Evolutionary conservation across 441 rosid genomes (phyloP).

Genomic region (Syzygium malaccense): DNA sequence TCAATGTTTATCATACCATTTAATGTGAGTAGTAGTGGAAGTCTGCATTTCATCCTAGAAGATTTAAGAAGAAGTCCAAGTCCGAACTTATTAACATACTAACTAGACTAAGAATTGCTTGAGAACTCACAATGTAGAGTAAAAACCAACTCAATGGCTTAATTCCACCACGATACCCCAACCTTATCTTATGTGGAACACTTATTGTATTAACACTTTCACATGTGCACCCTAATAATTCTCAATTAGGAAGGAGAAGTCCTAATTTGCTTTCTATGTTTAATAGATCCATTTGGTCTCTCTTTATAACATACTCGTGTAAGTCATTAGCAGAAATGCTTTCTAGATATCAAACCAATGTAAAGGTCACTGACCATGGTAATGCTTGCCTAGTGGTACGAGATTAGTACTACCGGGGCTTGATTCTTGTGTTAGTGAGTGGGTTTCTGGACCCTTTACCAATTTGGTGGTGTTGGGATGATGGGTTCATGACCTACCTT

Average conservation of each 20-base stretch:
- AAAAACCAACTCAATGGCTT: background rate
- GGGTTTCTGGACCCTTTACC: background rate
- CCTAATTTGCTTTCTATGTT: background rate
- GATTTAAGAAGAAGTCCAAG: background rate
- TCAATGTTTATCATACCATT: background rate
- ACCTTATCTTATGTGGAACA: background rate
- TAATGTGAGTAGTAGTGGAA: background rate
- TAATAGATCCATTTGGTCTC: background rate
- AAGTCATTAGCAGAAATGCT: background rate
- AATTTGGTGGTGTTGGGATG: background rate
- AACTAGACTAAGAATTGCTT: background rate
- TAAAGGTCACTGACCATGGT: background rate
- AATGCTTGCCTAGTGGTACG: background rate
- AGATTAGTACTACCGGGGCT: background rate
- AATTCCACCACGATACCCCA: background rate
- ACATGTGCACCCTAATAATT: background rate
- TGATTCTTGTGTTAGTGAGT: background rate
- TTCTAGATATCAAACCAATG: background rate
- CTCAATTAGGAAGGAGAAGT: background rate
- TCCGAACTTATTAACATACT: background rate
- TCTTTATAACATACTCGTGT: background rate
- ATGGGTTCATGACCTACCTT: background rate
- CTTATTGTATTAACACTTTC: background rate
- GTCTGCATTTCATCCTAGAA: background rate
- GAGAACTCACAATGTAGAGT: background rate